phyloP scores from a whole-genome alignment of 1,284 basidiomycete species.

The Grifola frondosa region DNA sequence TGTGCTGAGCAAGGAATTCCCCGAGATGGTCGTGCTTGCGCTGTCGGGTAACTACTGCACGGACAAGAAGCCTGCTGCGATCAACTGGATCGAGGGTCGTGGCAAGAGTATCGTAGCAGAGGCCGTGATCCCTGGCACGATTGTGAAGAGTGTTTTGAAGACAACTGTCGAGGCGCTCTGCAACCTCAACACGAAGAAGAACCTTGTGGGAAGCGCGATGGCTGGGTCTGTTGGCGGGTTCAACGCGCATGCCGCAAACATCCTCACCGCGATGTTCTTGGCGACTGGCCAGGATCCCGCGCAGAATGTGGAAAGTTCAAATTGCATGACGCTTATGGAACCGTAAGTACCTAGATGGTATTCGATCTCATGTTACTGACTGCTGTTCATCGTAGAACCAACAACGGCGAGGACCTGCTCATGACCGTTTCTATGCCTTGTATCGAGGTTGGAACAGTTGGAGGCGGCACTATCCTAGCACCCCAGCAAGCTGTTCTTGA shows the following conservation, averaged over 20 bases:
- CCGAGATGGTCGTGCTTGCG: constrained; percentile 91
- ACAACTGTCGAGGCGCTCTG: constrained; percentile 91
- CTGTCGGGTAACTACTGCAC: constrained; percentile 99
- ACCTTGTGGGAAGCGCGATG: constrained; percentile 96
- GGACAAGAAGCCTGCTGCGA: constrained; percentile 99
- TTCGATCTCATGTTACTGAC: constrained; percentile 3
- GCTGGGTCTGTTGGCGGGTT: constrained; percentile 96
- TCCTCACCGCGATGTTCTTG: constrained; percentile 93
- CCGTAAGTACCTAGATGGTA: constrained; percentile 61
- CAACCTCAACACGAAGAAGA: constrained; percentile 97
- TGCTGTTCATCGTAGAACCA: constrained; percentile 52
- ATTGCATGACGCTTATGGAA: constrained; percentile 99
- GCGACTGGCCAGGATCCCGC: constrained; percentile 99
- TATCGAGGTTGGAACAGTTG: constrained; percentile 95
- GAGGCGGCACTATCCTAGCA: constrained; percentile 89
- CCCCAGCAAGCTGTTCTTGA: constrained; percentile 91
- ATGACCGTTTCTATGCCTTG: constrained; percentile 94
- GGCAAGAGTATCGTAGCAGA: constrained; percentile 98
- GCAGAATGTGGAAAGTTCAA: constrained; percentile 98
- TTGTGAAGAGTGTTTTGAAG: constrained; percentile 92
- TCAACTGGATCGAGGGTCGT: constrained; percentile 99
- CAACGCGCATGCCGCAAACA: constrained; percentile 99
- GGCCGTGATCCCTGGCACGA: constrained; percentile 85
- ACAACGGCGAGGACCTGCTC: constrained; percentile 88
- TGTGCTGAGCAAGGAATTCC: constrained; percentile 79